phyloP scores from a whole-genome alignment of 2,329 filamentous ascomycete species.

The Alternaria atra region DNA sequence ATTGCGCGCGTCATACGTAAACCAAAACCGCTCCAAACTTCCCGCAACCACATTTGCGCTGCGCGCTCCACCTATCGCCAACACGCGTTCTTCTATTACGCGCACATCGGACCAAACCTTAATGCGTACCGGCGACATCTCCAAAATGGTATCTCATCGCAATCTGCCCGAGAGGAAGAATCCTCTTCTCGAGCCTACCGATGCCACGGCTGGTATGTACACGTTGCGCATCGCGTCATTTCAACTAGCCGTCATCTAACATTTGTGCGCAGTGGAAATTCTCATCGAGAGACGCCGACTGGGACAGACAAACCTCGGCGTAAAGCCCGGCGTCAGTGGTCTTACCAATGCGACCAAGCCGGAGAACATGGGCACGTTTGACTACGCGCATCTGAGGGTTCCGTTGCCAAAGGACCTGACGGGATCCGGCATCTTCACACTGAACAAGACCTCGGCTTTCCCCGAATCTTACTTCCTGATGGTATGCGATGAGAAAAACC shows the following conservation, averaged over 20 bases:
- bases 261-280: constrained; percentile 53
- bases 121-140: constrained; percentile 7
- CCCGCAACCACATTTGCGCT: constrained; percentile 32
- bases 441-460: constrained; percentile 64
- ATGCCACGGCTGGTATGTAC: constrained; percentile 70
- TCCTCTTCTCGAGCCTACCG: constrained; percentile 69
- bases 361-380: constrained; percentile 81
- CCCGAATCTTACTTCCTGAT: constrained; percentile 97
- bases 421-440: constrained; percentile 89
- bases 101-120: neutral
- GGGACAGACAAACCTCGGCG: constrained; percentile 88
- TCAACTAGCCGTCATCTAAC: constrained; percentile 33
- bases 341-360: constrained; percentile 76
- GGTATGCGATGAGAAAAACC: constrained; percentile 57
- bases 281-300: constrained; percentile 86
- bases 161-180: constrained; percentile 70
- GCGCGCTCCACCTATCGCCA: constrained; percentile 34
- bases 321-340: constrained; percentile 79
- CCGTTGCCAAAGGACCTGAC: constrained; percentile 90
- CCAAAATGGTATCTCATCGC: constrained; percentile 51
- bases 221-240: constrained; percentile 39
- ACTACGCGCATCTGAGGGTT: constrained; percentile 94
- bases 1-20: constrained; percentile 28
- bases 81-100: constrained; percentile 25
- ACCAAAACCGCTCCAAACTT: constrained; percentile 16